Evolutionary conservation across 305 asterid genomes (phyloP), one percentile per base, ranked within the genome.

Genomic region (Fraxinus baroniana): DNA sequence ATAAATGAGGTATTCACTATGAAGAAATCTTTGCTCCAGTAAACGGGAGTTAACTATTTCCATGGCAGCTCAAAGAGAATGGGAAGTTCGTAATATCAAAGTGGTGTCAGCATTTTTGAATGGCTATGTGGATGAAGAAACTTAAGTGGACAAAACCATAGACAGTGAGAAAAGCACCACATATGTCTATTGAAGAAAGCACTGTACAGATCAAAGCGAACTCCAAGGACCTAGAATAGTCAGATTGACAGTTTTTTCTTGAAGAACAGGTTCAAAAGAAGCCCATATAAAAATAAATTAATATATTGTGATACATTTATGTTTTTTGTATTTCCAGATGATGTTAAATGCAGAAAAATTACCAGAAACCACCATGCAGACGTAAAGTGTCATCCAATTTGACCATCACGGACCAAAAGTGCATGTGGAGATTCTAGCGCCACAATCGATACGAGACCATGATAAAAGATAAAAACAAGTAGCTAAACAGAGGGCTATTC

Each of bases 351-450:
- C 76, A 71, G 24, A 71, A 71, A 70, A 28, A 13, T 71, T 13
- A 71, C 76, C 15, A 71, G 39, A 30, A 30, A 17, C 5, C 24
- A 71, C 22, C 44, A 17, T 32, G 76, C 76, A 30, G 76, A 30
- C 2, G 44, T 71, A 71, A 32, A 15, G 39, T 32, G n/a, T 30
- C 17, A 71, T 68, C 44, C 76, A 71, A 71, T 71, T 15, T 32
- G 37, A 24, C 74, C 74, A 68, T 68, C 36, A 9, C 3, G 1
- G 68, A 62, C 57, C 81, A 82, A 62, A 81, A 66, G 52, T 77
- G 55, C 15, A 20, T 32, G 55, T 15, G 57, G 55, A 55, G 20
- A 70, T 68, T 26, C 74, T 60, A 20, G 74, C 52, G 46, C 66
- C 66, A 17, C 39, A 78, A 10, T 64, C n/a, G 20, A 81, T 64